Percentiles rank a stretch among this genome's conserved stretches.
Evolutionary conservation across 345 rosid species (phyloP).

Genomic region (Cochlearia excelsa): DNA sequence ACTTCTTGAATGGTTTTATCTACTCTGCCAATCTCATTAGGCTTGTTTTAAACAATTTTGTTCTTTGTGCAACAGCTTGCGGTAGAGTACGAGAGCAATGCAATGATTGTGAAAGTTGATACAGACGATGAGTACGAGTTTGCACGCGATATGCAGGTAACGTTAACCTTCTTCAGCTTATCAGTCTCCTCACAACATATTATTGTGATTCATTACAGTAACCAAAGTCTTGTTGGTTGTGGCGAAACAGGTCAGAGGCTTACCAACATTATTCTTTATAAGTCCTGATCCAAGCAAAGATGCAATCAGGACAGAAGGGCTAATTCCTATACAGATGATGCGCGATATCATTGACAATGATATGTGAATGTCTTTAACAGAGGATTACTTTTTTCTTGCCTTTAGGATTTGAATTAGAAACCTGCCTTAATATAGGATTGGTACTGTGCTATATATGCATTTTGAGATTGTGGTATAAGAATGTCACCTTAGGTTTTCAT

Average conservation of each 20-base stretch:
- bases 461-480: slow-evolving; percentile 4
- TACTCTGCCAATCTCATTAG: background rate
- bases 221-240: slow-evolving; percentile 5
- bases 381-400: slow-evolving; percentile 11
- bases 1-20: background rate
- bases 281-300: slow-evolving; percentile 87
- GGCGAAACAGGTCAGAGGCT: slow-evolving; percentile 68
- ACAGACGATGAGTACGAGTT: slow-evolving; percentile 89
- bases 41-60: background rate
- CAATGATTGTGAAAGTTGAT: slow-evolving; percentile 82
- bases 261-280: slow-evolving; percentile 80
- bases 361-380: slow-evolving; percentile 47
- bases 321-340: slow-evolving; percentile 87
- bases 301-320: slow-evolving; percentile 90
- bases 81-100: slow-evolving; percentile 79
- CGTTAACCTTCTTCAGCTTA: slow-evolving; percentile 28
- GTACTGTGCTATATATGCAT: slow-evolving; percentile 1
- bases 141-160: slow-evolving; percentile 84
- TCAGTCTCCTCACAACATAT: background rate
- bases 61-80: slow-evolving; percentile 55
- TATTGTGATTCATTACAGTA: background rate
- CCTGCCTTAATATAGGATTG: slow-evolving; percentile 1
- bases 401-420: slow-evolving; percentile 22
- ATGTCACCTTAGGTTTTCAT: slow-evolving; percentile 13
- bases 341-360: slow-evolving; percentile 77